phyloP scores from a whole-genome alignment of 176 grass and related monocot species.

The Avena eriantha region DNA sequence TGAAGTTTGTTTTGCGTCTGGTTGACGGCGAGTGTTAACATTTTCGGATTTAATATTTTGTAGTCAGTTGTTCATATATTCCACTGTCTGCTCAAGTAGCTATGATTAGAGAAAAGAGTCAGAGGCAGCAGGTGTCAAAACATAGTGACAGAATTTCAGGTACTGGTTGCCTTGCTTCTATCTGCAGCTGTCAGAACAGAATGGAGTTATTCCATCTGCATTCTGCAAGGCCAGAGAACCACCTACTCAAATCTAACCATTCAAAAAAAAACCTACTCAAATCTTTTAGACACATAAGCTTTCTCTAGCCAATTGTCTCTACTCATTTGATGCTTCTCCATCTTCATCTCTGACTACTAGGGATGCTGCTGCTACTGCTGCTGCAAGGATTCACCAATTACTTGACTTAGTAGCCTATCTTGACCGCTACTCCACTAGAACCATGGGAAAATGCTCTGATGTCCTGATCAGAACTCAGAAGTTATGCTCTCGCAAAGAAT shows the following conservation, averaged over 20 bases:
- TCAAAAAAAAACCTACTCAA: neutral
- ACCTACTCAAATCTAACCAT: too few relatives aligned
- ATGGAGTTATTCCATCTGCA: neutral
- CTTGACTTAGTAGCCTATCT: too few relatives aligned
- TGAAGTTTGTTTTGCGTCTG: neutral
- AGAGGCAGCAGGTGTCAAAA: neutral
- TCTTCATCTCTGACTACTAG: neutral
- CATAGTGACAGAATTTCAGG: neutral
- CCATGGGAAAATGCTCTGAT: too few relatives aligned
- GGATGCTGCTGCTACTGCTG: neutral
- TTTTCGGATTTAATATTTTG: neutral
- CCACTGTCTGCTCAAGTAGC: neutral
- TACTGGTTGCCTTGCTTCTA: neutral
- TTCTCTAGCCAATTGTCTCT: neutral
- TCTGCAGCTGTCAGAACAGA: neutral
- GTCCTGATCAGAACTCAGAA: too few relatives aligned
- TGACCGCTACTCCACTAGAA: too few relatives aligned
- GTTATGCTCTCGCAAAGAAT: too few relatives aligned
- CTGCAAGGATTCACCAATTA: neutral
- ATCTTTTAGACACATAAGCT: neutral
- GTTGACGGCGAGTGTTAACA: neutral
- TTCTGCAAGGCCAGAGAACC: neutral
- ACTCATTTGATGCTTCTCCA: neutral
- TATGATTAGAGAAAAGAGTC: neutral
- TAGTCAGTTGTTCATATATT: neutral